phyloP scores from a whole-genome alignment of 1,284 basidiomycete species.

The Trichosporon sp. region DNA sequence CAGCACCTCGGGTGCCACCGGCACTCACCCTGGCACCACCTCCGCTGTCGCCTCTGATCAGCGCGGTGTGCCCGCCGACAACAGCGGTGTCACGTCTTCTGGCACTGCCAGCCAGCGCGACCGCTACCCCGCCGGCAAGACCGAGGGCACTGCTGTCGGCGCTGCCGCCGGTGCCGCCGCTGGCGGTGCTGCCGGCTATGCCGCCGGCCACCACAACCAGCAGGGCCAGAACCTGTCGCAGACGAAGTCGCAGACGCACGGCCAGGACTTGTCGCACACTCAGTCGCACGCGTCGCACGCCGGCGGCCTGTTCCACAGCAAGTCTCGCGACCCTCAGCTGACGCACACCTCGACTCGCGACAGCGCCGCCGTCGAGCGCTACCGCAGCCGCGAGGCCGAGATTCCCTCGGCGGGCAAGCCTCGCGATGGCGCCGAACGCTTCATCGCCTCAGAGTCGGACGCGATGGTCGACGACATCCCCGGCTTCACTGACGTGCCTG shows the following conservation, averaged over 20 bases:
- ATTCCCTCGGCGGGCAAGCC: not conserved
- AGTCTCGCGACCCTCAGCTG: not conserved
- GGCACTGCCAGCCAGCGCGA: conserved; percentile 10
- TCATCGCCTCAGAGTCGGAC: not conserved
- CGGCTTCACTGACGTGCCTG: conserved; percentile 14
- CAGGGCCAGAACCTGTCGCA: not conserved
- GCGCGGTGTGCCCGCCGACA: not conserved
- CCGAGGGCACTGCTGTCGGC: conserved; percentile 7
- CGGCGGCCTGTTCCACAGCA: conserved; percentile 7
- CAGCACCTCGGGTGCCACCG: no score
- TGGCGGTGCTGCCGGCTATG: not conserved
- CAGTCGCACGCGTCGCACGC: not conserved
- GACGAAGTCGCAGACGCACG: no score
- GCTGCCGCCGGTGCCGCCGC: not conserved
- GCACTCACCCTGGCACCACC: not conserved
- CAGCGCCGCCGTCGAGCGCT: not conserved
- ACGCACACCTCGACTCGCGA: not conserved
- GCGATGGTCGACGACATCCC: conserved; percentile 12
- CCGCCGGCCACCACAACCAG: not conserved
- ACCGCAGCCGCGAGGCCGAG: conserved; percentile 6
- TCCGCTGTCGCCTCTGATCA: not conserved
- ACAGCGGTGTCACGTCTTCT: not conserved
- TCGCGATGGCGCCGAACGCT: conserved; percentile 5
- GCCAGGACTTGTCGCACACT: not conserved
- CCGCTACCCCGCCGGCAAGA: conserved; percentile 6